Base-by-base conservation (phyloP, 2,329 filamentous ascomycete species). In the Phialocephala sp. region DNA sequence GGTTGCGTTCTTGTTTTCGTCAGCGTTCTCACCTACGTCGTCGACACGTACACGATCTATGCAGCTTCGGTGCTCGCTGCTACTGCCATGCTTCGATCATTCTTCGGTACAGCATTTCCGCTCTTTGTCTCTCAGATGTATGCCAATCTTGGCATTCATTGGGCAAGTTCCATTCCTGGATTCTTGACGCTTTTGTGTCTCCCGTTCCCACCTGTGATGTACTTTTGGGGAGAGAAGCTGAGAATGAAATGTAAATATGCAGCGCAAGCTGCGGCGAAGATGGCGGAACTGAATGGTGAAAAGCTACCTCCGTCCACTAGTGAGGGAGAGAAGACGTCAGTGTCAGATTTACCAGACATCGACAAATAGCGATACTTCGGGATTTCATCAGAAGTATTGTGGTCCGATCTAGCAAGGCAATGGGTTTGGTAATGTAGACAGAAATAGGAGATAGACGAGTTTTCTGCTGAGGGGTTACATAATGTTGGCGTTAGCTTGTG, bases 181-280 rank as follows among this genome's bases (percentile, higher is more conserved):
- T 94, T 94, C 79, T 80, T 94, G 3, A 86, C 90, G 0, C 76
- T 93, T 3, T 84, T 83, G 12, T 93, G 91, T 77, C 80, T 92
- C 20, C 90, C 91, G 0, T 89, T 91, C 73, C 91, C 91, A 0
- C 90, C 91, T 77, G 76, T 94, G 18, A 92, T 94, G 77, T 91
- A 91, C 80, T 88, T 85, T 71, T 92, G 92, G 75, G 91, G 91
- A 45, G 79, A 77, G 8, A 24, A 68, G 35, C 90, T 94, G 71
- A 84, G 91, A 24, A 80, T 83, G 75, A 85, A 82, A 73, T 92
- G 90, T 83, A 89, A 89, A 79, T 93, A 85, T 73, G 87, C 90
- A 6, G 84, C 86, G 11, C 84, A 92, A 77, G 86, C 90, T 8
- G 88, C 89, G 2, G 36, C 18, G 12, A 59, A 45, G 2, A 41